phyloP scores from a whole-genome alignment of 345 rosid genomes.

The Dimocarpus longan region DNA sequence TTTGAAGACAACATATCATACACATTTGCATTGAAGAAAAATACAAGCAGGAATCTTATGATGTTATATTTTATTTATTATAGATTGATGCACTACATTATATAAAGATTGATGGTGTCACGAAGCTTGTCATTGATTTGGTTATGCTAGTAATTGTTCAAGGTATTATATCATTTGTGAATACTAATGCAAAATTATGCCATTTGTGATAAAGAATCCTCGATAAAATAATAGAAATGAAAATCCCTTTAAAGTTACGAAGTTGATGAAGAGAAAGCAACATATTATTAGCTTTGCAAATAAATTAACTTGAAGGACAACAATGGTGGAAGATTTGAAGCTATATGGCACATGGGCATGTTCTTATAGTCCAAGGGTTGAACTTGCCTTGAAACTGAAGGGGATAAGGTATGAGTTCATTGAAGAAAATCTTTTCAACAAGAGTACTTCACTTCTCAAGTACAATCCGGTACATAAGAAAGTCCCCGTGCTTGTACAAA shows the following conservation, averaged over 20 bases:
- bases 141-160: no score
- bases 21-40: no score
- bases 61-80: no score
- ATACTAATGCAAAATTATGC: no score
- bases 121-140: no score
- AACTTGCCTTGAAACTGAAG: constrained; percentile 46
- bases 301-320: background rate
- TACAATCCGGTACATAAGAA: constrained; percentile 42
- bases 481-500: constrained; percentile 48
- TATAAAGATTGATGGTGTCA: no score
- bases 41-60: no score
- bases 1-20: no score
- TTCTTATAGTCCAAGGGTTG: constrained; percentile 37
- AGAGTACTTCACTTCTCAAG: constrained; percentile 41
- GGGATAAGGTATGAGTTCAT: constrained; percentile 40
- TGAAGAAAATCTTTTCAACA: constrained; percentile 37
- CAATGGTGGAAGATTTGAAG: constrained; percentile 35
- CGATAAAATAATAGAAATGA: no score
- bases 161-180: no score
- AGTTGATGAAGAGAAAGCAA: background rate
- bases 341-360: constrained; percentile 43
- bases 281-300: background rate
- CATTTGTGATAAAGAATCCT: no score
- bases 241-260: background rate
- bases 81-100: no score